Conservation (phyloP, 2,329 filamentous ascomycete genomes). For the Aspergillaceae sp. region DNA sequence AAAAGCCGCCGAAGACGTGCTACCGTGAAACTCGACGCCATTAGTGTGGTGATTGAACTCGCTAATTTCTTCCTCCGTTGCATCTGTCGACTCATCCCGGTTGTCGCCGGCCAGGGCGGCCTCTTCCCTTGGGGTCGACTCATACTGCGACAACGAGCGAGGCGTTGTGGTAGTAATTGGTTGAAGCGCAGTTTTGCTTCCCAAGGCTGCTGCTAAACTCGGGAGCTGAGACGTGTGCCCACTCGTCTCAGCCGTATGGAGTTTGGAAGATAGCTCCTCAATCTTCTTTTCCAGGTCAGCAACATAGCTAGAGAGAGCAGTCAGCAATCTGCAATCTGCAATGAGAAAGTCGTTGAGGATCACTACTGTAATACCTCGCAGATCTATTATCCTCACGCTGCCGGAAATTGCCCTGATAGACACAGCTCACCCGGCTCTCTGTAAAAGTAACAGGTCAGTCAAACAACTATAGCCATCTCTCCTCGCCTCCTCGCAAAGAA, state of each 20-base stretch:
- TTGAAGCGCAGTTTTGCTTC: conserved; percentile 2
- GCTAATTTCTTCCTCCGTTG: conserved; percentile 31
- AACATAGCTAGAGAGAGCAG: conserved; percentile 20
- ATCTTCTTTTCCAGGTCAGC: conserved; percentile 28
- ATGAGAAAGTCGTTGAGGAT: not conserved
- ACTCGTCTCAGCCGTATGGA: conserved; percentile 15
- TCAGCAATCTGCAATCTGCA: not conserved
- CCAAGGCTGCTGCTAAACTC: conserved; percentile 1
- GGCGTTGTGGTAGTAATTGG: conserved; percentile 14
- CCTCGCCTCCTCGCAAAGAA: not conserved
- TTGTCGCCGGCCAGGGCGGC: conserved; percentile 8
- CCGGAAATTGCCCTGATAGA: conserved; percentile 28
- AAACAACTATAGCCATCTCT: not conserved
- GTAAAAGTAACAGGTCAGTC: not conserved
- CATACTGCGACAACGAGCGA: conserved; percentile 15
- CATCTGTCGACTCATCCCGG: conserved; percentile 18
- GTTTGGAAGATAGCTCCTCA: conserved; percentile 21
- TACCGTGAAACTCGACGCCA: conserved; percentile 42
- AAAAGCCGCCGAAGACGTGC: conserved; percentile 40
- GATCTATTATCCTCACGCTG: conserved; percentile 22
- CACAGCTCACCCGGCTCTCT: conserved; percentile 28
- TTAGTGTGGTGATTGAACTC: conserved; percentile 40
- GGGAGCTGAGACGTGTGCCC: conserved; percentile 7
- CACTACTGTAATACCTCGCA: conserved; percentile 13
- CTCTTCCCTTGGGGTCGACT: conserved; percentile 12